A percentile compares a stretch with the other conserved stretches of the same genome.
phyloP scores from a whole-genome alignment of 2,329 filamentous ascomycete species.

The Fusarium anguioides region DNA sequence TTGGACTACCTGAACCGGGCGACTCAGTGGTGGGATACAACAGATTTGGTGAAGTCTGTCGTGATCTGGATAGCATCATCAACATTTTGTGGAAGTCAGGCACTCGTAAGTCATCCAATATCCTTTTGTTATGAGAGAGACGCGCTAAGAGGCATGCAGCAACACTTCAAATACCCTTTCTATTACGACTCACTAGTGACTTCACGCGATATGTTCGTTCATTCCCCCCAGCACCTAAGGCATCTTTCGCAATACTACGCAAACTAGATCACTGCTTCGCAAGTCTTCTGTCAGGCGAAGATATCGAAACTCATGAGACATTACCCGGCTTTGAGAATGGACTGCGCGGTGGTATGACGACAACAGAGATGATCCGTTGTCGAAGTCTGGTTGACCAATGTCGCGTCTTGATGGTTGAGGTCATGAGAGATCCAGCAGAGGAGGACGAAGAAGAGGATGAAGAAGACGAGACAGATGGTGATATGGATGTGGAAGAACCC shows the following conservation, averaged over 20 bases:
- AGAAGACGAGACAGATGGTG: conserved; percentile 51
- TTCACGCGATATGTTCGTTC: conserved; percentile 77
- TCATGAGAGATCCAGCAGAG: conserved; percentile 63
- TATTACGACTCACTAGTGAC: conserved; percentile 81
- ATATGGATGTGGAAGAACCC: conserved; percentile 43
- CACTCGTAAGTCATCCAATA: conserved; percentile 71
- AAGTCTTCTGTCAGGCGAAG: conserved; percentile 74
- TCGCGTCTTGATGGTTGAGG: conserved; percentile 75
- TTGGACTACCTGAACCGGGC: conserved; percentile 56
- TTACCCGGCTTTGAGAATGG: conserved; percentile 78
- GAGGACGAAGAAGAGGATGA: conserved; percentile 51
- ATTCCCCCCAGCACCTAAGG: conserved; percentile 71
- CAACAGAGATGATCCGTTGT: conserved; percentile 87
- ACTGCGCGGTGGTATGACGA: conserved; percentile 73
- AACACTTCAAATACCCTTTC: conserved; percentile 80
- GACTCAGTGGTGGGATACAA: conserved; percentile 65
- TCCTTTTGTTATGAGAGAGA: fast-evolving
- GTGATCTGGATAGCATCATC: conserved; percentile 78
- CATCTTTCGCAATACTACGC: conserved; percentile 75
- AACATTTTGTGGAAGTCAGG: conserved; percentile 88
- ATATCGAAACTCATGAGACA: conserved; percentile 71
- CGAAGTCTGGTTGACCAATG: conserved; percentile 84
- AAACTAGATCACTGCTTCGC: conserved; percentile 89
- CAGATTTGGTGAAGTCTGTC: conserved; percentile 75
- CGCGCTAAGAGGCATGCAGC: conserved; percentile 24